Percentiles rank a stretch among this genome's conserved stretches.
Evolutionary conservation across 2,329 filamentous ascomycete species (phyloP).

Genomic region (Pseudopyricularia cyperi): DNA sequence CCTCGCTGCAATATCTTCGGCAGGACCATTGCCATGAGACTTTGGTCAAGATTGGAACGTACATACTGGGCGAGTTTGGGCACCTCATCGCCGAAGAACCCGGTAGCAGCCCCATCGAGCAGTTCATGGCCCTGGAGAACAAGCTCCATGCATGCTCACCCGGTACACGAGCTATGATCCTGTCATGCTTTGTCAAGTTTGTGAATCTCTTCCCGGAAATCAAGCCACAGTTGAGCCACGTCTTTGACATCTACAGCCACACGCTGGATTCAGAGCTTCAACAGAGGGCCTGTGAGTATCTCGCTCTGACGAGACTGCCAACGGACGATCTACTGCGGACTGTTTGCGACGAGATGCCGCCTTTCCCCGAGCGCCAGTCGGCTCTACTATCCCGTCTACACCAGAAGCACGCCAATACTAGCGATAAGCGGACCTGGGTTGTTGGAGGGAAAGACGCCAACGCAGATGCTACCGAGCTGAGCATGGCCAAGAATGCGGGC

Average conservation of each 20-base stretch:
- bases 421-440: slow-evolving; percentile 93
- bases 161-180: slow-evolving; percentile 80
- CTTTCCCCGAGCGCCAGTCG: slow-evolving; percentile 88
- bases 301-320: slow-evolving; percentile 70
- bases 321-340: slow-evolving; percentile 87
- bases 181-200: slow-evolving; percentile 94
- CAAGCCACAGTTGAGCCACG: slow-evolving; percentile 82
- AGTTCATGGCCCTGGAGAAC: slow-evolving; percentile 81
- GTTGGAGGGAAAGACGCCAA: slow-evolving; percentile 96
- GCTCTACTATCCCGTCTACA: slow-evolving; percentile 84
- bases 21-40: slow-evolving; percentile 92
- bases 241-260: slow-evolving; percentile 87
- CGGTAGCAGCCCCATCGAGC: slow-evolving; percentile 91
- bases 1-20: slow-evolving; percentile 85
- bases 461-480: slow-evolving; percentile 64
- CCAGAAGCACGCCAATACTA: slow-evolving; percentile 85
- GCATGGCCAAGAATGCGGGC: slow-evolving; percentile 66
- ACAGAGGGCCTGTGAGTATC: slow-evolving; percentile 90
- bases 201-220: slow-evolving; percentile 98
- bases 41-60: slow-evolving; percentile 92
- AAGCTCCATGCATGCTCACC: slow-evolving; percentile 86
- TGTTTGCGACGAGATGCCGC: slow-evolving; percentile 96
- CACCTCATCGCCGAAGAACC: slow-evolving; percentile 88
- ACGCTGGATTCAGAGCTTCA: slow-evolving; percentile 91
- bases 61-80: slow-evolving; percentile 91